Percentiles rank a stretch among this genome's conserved stretches.
phyloP scores from a whole-genome alignment of 257 asterid genomes.

The Leonotis leonurus region DNA sequence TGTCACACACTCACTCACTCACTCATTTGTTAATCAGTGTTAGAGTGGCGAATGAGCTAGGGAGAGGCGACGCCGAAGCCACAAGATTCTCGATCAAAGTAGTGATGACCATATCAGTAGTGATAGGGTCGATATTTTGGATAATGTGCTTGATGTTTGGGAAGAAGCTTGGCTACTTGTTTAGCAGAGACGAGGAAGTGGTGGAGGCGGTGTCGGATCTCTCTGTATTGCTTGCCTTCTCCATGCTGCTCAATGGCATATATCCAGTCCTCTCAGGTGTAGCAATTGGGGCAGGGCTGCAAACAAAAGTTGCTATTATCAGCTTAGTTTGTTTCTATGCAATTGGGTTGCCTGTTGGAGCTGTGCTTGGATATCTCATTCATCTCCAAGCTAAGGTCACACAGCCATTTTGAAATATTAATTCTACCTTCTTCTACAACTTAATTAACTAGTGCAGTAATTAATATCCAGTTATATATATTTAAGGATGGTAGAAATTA shows the following conservation, averaged over 20 bases:
- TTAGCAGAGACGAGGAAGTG: conserved; percentile 12
- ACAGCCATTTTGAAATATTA: no score
- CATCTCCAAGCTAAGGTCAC: conserved; percentile 22
- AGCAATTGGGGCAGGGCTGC: conserved; percentile 23
- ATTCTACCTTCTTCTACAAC: no score
- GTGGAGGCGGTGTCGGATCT: conserved; percentile 18
- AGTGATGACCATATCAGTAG: conserved; percentile 7
- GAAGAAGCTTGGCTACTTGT: conserved; percentile 16
- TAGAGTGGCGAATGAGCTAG: conserved; percentile 59
- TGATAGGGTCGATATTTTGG: conserved; percentile 22
- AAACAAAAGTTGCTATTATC: conserved; percentile 32
- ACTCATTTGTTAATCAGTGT: conserved; percentile 26
- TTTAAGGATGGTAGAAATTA: no score
- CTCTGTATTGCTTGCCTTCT: conserved; percentile 19
- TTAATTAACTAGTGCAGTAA: no score
- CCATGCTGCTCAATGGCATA: conserved; percentile 23
- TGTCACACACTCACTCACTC: no score
- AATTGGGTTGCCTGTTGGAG: conserved; percentile 49
- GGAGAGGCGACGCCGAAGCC: conserved; percentile 31
- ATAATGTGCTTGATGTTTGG: conserved; percentile 20
- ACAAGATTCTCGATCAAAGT: conserved; percentile 25
- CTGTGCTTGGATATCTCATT: conserved; percentile 31
- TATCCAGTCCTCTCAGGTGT: conserved; percentile 26
- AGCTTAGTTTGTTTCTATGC: conserved; percentile 41
- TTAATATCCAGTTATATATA: no score